These are phyloP conservation scores for Botrytis deweyae DNA, from an alignment of 2,329 filamentous ascomycete species.

Conservation along the genomic window DNA sequence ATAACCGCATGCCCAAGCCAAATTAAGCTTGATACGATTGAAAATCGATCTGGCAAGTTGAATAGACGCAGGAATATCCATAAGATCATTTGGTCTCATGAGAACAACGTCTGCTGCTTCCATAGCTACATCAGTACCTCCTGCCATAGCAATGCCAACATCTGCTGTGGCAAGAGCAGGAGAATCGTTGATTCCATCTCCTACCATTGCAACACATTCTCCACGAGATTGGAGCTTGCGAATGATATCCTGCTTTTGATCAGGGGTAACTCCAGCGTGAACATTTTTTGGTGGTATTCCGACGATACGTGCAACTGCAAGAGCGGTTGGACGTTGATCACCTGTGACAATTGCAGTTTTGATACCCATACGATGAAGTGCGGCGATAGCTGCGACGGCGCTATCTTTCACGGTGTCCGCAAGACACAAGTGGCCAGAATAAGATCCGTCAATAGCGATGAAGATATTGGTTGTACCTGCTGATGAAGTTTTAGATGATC, in stretches of 20 bases:
- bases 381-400: constrained; percentile 75
- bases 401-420: constrained; percentile 90
- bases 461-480: constrained; percentile 89
- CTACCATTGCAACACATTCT: constrained; percentile 89
- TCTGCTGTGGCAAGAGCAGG: constrained; percentile 90
- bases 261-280: constrained; percentile 82
- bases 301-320: constrained; percentile 78
- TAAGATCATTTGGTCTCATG: constrained; percentile 87
- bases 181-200: constrained; percentile 97
- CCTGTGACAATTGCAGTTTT: constrained; percentile 90
- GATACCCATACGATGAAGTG: constrained; percentile 81
- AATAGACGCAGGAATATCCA: constrained; percentile 87
- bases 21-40: constrained; percentile 87
- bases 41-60: constrained; percentile 84
- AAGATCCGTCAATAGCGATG: constrained; percentile 78
- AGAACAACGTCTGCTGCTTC: constrained; percentile 95
- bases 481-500: constrained; percentile 37
- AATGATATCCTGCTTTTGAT: constrained; percentile 87
- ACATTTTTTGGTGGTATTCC: constrained; percentile 77
- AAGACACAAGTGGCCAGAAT: constrained; percentile 79
- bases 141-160: constrained; percentile 88
- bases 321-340: constrained; percentile 80
- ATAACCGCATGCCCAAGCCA: constrained; percentile 90
- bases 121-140: constrained; percentile 95
- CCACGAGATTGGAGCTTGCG: constrained; percentile 71